These are phyloP conservation scores for Cystobasidium slooffiae DNA, from an alignment of 1,284 basidiomycete genomes.

Conservation along the genomic window DNA sequence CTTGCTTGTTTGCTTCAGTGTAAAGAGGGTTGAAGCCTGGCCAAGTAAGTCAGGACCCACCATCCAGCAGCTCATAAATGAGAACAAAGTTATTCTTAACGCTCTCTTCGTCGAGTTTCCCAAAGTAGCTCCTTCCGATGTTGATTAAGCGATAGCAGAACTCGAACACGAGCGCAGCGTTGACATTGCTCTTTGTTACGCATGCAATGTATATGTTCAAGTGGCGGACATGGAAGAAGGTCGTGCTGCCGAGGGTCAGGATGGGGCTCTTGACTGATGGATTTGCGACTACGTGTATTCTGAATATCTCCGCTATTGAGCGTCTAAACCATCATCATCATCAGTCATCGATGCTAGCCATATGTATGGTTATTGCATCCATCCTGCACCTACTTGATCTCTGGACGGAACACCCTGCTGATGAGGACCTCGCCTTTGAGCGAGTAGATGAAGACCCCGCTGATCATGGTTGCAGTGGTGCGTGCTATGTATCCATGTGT, in stretches of 20 bases:
- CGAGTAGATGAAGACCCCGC: conserved; percentile 37
- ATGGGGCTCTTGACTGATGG: conserved; percentile 95
- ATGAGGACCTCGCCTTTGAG: conserved; percentile 75
- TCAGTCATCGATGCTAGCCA: not conserved
- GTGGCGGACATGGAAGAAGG: conserved; percentile 67
- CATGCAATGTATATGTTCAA: conserved; percentile 95
- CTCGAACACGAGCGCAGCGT: conserved; percentile 96
- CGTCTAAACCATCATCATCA: conserved; percentile 64
- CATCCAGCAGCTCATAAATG: conserved; percentile 93
- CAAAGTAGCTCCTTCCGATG: conserved; percentile 93
- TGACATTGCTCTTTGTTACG: conserved; percentile 79
- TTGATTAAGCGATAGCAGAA: conserved; percentile 94
- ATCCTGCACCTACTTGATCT: conserved; percentile 76
- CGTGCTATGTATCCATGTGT: not conserved
- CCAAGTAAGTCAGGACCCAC: conserved; percentile 61
- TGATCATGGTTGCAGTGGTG: conserved; percentile 3
- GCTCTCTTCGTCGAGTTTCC: conserved; percentile 94
- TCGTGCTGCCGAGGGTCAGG: conserved; percentile 92
- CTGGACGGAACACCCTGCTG: conserved; percentile 86
- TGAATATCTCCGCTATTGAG: conserved; percentile 95
- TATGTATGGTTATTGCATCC: not conserved
- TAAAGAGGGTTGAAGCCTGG: not conserved
- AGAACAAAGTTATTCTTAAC: conserved; percentile 99
- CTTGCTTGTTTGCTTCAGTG: not conserved
- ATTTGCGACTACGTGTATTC: conserved; percentile 87